Evolutionary conservation across 164 flowering plant genomes (phyloP).

Genomic region (Protea cynaroides): DNA sequence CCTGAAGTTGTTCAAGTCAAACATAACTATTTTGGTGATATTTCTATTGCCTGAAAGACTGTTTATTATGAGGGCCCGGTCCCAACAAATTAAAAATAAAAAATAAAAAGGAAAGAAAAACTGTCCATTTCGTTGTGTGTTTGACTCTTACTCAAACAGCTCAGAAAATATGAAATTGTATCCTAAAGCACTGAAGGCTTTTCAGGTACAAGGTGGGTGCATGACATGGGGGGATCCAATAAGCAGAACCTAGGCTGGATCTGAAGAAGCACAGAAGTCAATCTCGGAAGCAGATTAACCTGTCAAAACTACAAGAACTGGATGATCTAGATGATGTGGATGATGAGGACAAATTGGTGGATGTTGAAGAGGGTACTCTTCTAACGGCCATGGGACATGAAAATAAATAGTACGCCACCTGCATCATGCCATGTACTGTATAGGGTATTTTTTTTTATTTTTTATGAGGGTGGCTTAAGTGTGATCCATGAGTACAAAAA

Average conservation of each 20-base stretch:
- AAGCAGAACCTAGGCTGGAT: conserved; percentile 76
- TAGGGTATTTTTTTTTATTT: neutral
- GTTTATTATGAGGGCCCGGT: too few species aligned
- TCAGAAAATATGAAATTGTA: neutral
- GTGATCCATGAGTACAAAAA: too few species aligned
- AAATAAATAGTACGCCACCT: conserved; percentile 17
- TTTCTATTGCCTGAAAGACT: neutral
- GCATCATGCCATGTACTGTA: conserved; percentile 7
- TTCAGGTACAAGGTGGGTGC: conserved; percentile 74
- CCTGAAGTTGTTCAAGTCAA: too few species aligned
- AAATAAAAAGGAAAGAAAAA: too few species aligned
- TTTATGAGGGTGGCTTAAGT: too few species aligned
- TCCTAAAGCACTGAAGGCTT: neutral
- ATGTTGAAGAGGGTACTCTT: conserved; percentile 32
- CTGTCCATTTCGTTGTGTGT: too few species aligned
- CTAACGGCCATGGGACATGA: conserved; percentile 27
- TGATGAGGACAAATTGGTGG: conserved; percentile 18
- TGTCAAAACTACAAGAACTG: conserved; percentile 57
- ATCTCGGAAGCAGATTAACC: conserved; percentile 78
- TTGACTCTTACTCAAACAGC: too few species aligned
- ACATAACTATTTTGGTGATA: too few species aligned
- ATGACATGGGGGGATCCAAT: conserved; percentile 65
- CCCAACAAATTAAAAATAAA: too few species aligned
- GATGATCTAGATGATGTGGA: conserved; percentile 54
- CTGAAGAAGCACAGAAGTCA: conserved; percentile 77